Conservation (phyloP, 441 rosid genomes). For the Gossypium davidsonii region DNA sequence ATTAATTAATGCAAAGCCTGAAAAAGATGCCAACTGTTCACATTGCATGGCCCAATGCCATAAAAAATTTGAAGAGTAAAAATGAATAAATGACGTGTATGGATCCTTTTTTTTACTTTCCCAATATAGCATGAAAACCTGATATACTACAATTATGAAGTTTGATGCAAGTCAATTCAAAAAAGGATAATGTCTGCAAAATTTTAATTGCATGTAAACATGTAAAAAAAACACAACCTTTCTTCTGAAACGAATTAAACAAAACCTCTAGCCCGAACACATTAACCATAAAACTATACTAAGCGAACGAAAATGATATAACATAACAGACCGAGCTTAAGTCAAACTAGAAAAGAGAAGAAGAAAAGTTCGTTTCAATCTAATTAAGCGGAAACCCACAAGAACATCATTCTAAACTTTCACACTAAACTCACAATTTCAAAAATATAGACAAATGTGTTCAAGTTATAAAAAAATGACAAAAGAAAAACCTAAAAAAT, state of each 20-base stretch:
- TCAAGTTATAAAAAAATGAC: conserved; percentile 4
- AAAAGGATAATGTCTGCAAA: background rate
- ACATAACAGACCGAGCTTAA: background rate
- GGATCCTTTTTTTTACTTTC: background rate
- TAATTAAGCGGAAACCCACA: background rate
- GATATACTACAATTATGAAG: background rate
- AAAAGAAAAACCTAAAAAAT: background rate
- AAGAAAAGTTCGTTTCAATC: background rate
- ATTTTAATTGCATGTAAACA: background rate
- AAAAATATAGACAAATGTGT: background rate
- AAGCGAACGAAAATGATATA: background rate
- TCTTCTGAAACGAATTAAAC: background rate
- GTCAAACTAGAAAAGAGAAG: background rate
- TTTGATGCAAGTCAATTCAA: background rate
- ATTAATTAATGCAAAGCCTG: background rate
- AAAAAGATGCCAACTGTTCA: background rate
- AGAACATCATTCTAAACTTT: background rate
- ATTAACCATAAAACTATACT: background rate
- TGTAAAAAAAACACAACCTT: background rate
- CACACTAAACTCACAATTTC: background rate
- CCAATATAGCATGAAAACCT: background rate
- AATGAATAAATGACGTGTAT: background rate
- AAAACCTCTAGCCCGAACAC: background rate
- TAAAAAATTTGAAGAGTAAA: background rate
- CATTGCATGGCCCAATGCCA: background rate